Conservation (phyloP, 345 rosid species). For the Citrus australasica region DNA sequence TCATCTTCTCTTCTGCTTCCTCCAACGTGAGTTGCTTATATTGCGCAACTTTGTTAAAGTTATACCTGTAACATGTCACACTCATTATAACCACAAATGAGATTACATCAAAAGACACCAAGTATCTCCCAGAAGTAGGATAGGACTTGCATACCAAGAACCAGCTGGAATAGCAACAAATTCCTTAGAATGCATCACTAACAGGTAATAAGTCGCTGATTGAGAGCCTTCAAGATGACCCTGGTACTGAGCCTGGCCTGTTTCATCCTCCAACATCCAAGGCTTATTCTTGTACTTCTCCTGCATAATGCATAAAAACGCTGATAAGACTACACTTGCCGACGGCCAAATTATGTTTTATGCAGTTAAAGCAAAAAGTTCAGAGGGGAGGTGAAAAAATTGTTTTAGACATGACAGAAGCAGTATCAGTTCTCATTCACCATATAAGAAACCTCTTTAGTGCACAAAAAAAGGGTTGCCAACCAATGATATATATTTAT, state of each 20-base stretch:
- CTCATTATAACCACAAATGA: background rate
- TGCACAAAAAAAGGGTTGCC: background rate
- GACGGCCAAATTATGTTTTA: background rate
- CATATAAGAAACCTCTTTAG: background rate
- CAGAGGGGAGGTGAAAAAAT: background rate
- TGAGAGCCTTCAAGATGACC: slow-evolving; percentile 98
- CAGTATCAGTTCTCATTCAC: background rate
- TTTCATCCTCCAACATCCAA: slow-evolving; percentile 95
- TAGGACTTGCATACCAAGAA: slow-evolving; percentile 61
- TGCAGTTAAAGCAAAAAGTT: background rate
- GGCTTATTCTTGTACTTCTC: slow-evolving; percentile 94
- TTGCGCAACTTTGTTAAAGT: slow-evolving; percentile 91
- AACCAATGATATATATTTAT: background rate
- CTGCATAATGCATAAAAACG: slow-evolving; percentile 29
- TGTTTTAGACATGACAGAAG: background rate
- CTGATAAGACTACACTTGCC: background rate
- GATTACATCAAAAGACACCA: background rate
- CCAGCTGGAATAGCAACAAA: slow-evolving; percentile 92
- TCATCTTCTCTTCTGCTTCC: slow-evolving; percentile 99
- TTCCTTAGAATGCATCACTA: slow-evolving; percentile 83
- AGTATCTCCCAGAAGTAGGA: background rate
- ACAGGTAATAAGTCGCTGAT: slow-evolving; percentile 86
- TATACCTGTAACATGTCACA: slow-evolving; percentile 46
- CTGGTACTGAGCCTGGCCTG: slow-evolving; percentile 87
- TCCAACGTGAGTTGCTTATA: slow-evolving; percentile 96